Evolutionary conservation across 169 alveolate species (phyloP).

Genomic region (Plasmodium chabaudi): DNA sequence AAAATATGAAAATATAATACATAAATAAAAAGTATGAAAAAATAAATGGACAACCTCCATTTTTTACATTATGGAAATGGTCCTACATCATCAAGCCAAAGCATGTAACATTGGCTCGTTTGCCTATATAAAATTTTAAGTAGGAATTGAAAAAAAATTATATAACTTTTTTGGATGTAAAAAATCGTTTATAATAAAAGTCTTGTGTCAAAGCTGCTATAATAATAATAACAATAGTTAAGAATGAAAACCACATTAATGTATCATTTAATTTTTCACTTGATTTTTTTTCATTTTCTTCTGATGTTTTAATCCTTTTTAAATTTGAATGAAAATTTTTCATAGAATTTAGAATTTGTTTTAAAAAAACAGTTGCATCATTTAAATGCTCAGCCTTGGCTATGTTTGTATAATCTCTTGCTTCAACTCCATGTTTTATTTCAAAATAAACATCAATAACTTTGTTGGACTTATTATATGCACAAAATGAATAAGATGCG

Average conservation of each 20-base stretch:
- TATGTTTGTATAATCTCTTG: constrained; percentile 52
- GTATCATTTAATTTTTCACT: constrained; percentile 70
- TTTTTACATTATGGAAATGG: no score
- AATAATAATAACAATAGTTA: constrained; percentile 35
- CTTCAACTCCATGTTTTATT: constrained; percentile 63
- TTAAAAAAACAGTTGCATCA: constrained; percentile 51
- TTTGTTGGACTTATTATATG: constrained; percentile 21
- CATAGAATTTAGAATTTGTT: constrained; percentile 53
- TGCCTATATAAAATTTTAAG: no score
- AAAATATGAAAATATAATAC: no score
- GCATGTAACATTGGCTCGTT: no score
- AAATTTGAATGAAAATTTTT: constrained; percentile 48
- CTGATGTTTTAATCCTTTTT: constrained; percentile 34
- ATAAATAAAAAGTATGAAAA: no score
- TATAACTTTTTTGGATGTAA: constrained; percentile 63
- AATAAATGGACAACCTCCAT: no score
- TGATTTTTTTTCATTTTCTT: constrained; percentile 59
- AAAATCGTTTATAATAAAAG: constrained; percentile 49
- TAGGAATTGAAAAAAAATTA: neutral
- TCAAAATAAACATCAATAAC: constrained; percentile 26
- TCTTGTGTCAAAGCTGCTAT: constrained; percentile 63
- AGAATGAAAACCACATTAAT: constrained; percentile 61
- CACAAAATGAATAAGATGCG: constrained; percentile 61
- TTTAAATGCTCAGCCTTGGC: constrained; percentile 64
- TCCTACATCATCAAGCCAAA: no score